Conservation (phyloP, 1,284 basidiomycete species). For the Irpex lacteus region DNA sequence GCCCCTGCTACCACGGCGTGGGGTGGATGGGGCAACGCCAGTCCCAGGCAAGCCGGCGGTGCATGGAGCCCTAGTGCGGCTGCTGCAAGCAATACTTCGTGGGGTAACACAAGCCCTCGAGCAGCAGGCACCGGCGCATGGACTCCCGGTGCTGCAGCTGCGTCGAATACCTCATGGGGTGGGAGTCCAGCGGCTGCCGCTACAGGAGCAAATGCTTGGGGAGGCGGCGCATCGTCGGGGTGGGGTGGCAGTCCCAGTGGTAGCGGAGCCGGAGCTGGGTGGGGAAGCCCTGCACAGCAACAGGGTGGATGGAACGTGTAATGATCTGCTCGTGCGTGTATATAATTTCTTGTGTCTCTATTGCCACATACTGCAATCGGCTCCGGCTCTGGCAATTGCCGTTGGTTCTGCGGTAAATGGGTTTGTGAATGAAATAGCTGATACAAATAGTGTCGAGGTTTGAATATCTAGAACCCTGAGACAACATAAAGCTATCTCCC, state of each 20-base stretch:
- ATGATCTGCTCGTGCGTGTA: background rate
- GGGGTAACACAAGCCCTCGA: slow-evolving; percentile 10
- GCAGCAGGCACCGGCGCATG: background rate
- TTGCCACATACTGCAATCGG: too few species aligned
- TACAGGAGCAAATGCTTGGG: slow-evolving; percentile 8
- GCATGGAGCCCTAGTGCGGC: slow-evolving; percentile 12
- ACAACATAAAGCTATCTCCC: too few species aligned
- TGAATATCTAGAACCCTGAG: too few species aligned
- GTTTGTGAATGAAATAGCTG: too few species aligned
- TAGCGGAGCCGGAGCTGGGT: slow-evolving; percentile 16
- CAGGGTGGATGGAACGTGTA: slow-evolving; percentile 40
- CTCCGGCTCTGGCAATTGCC: too few species aligned
- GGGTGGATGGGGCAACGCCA: slow-evolving; percentile 18
- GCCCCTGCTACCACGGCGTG: slow-evolving; percentile 16
- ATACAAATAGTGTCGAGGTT: too few species aligned
- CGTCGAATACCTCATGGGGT: slow-evolving; percentile 7
- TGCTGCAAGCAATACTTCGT: background rate
- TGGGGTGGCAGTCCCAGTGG: slow-evolving; percentile 15
- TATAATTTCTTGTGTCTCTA: too few species aligned
- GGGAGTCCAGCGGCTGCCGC: slow-evolving; percentile 10
- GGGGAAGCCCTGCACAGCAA: slow-evolving; percentile 30
- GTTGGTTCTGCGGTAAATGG: too few species aligned
- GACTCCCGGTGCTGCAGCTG: slow-evolving; percentile 6
- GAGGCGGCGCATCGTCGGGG: background rate
- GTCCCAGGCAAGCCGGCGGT: slow-evolving; percentile 3